Evolutionary conservation across 2,329 filamentous ascomycete species (phyloP).

Genomic region (Coleophoma crateriformis): DNA sequence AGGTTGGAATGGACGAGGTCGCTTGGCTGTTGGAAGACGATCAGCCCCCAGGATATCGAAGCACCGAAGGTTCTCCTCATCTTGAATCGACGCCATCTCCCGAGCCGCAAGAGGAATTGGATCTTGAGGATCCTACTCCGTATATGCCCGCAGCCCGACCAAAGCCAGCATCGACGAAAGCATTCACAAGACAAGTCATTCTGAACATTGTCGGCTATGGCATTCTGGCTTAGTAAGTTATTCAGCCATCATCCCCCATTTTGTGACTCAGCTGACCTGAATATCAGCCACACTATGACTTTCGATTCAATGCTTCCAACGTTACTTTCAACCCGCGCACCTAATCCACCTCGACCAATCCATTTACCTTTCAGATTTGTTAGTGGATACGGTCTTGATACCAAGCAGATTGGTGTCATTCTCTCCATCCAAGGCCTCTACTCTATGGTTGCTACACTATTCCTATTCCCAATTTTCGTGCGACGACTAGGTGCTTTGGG

Average conservation of each 20-base stretch:
- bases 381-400: constrained; percentile 78
- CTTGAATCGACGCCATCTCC: constrained; percentile 31
- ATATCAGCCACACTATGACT: constrained; percentile 82
- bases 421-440: constrained; percentile 85
- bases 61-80: constrained; percentile 49
- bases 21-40: constrained; percentile 59
- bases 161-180: constrained; percentile 42
- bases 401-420: constrained; percentile 80
- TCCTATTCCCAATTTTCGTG: constrained; percentile 77
- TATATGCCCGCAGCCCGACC: constrained; percentile 22
- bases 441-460: constrained; percentile 71
- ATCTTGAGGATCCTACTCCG: constrained; percentile 20
- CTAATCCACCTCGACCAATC: constrained; percentile 24
- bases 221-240: constrained; percentile 85
- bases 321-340: constrained; percentile 56
- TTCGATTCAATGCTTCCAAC: constrained; percentile 93
- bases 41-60: constrained; percentile 63
- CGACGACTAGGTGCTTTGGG: constrained; percentile 70
- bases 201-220: constrained; percentile 87
- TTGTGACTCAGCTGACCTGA: constrained; percentile 12
- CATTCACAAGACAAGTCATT: constrained; percentile 80
- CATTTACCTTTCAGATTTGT: constrained; percentile 85
- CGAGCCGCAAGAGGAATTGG: constrained; percentile 32
- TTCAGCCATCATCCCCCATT: constrained; percentile 3
- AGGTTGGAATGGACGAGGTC: constrained; percentile 33